A percentile compares a stretch with the other conserved stretches of the same genome.
These are phyloP conservation scores for Trichoderma gamsii DNA, from an alignment of 495 filamentous ascomycete genomes.

Conservation along the genomic window DNA sequence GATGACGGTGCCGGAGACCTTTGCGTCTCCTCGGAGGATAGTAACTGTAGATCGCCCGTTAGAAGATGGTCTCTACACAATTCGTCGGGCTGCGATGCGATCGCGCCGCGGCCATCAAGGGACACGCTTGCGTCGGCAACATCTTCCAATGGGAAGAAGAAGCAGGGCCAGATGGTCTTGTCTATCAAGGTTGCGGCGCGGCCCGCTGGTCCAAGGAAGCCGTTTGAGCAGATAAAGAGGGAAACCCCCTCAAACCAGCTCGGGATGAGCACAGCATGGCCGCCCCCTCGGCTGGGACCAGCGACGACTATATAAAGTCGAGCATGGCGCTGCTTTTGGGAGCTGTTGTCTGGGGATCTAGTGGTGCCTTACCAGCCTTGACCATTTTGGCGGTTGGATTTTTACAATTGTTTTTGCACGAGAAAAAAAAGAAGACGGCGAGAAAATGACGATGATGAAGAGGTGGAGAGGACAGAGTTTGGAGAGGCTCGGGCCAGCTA, in stretches of 20 bases:
- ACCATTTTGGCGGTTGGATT: constrained; percentile 63
- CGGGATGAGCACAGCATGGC: constrained; percentile 11
- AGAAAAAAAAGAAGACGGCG: not conserved
- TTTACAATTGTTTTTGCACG: constrained; percentile 16
- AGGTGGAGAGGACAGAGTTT: constrained; percentile 13
- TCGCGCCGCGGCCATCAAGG: constrained; percentile 29
- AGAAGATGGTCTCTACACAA: not conserved
- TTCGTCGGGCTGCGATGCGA: not conserved
- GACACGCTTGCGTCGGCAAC: not conserved
- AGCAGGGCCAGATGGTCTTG: not conserved
- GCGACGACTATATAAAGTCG: not conserved
- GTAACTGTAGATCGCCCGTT: constrained; percentile 55
- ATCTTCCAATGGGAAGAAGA: not conserved
- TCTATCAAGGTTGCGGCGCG: constrained; percentile 15
- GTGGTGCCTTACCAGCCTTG: constrained; percentile 76
- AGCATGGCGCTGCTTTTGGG: not conserved
- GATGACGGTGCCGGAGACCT: constrained; percentile 82
- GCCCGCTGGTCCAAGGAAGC: not conserved
- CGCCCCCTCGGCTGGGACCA: constrained; percentile 8
- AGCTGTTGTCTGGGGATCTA: not conserved
- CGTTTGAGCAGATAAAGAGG: not conserved
- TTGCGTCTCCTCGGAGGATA: constrained; percentile 94
- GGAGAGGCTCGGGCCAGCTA: not conserved
- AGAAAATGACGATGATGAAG: constrained; percentile 2
- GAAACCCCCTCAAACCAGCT: constrained; percentile 23